Evolutionary conservation across 2,329 filamentous ascomycete genomes (phyloP).

Genomic region (Curvularia sp.): DNA sequence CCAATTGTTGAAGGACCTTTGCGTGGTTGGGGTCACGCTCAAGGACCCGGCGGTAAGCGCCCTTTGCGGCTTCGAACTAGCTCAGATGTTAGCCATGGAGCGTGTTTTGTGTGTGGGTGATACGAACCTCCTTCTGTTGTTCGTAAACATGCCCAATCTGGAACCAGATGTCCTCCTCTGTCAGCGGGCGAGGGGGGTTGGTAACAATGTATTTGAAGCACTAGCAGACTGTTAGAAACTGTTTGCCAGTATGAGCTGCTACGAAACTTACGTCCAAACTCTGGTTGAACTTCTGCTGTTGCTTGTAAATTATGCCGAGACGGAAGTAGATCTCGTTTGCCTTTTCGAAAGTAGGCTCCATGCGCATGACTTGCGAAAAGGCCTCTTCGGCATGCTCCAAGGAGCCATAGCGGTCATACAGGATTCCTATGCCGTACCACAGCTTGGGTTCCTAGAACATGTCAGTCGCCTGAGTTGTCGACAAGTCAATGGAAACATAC

Average conservation of each 20-base stretch:
- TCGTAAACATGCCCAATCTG: slow-evolving; percentile 99
- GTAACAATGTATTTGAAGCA: slow-evolving; percentile 98
- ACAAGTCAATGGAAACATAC: slow-evolving; percentile 54
- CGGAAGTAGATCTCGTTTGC: slow-evolving; percentile 99
- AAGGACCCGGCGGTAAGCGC: slow-evolving; percentile 88
- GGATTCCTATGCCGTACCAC: slow-evolving; percentile 98
- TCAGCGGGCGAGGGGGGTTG: slow-evolving; percentile 88
- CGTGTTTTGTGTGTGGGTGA: not conserved
- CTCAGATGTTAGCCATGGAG: slow-evolving; percentile 32
- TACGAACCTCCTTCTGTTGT: slow-evolving; percentile 94
- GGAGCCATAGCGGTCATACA: slow-evolving; percentile 96
- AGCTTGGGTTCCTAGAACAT: slow-evolving; percentile 83
- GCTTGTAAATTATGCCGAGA: slow-evolving; percentile 99
- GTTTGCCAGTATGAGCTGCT: not conserved
- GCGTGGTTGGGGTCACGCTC: slow-evolving; percentile 95
- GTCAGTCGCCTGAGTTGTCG: slow-evolving; percentile 12
- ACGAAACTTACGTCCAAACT: slow-evolving; percentile 78
- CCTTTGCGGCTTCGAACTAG: slow-evolving; percentile 91
- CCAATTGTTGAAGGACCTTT: slow-evolving; percentile 96
- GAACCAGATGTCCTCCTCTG: slow-evolving; percentile 99
- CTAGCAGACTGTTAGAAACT: slow-evolving; percentile 56
- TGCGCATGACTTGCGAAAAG: slow-evolving; percentile 98
- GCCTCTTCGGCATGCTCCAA: slow-evolving; percentile 97
- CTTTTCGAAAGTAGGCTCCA: slow-evolving; percentile 97
- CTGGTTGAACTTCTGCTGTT: slow-evolving; percentile 90